Evolutionary conservation across 75 land plant species (phyloP).

Genomic region (Selaginella tamariscina): DNA sequence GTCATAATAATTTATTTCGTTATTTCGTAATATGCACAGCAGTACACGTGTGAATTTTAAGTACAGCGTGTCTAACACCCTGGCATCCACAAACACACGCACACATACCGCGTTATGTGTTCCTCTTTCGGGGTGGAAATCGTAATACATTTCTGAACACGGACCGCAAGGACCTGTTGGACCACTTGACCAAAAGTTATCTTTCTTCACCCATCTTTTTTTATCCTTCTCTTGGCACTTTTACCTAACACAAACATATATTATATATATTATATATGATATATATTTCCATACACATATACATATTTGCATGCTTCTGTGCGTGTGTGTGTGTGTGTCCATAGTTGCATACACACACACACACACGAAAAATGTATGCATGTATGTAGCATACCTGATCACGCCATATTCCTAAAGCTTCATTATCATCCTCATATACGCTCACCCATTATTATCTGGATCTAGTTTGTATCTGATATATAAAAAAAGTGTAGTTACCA

Average conservation of each 20-base stretch:
- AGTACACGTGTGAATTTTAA: no score
- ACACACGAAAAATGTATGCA: neutral
- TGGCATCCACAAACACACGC: no score
- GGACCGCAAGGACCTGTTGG: conserved; percentile 94
- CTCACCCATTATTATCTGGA: conserved; percentile 68
- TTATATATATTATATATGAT: neutral
- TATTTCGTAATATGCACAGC: no score
- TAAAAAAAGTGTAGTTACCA: no score
- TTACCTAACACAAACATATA: conserved; percentile 34
- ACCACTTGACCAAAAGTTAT: conserved; percentile 95
- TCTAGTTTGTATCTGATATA: conserved; percentile 76
- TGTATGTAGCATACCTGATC: conserved; percentile 44
- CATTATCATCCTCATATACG: conserved; percentile 83
- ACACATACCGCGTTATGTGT: conserved; percentile 40
- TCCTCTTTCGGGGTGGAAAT: conserved; percentile 80
- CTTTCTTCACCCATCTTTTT: conserved; percentile 81
- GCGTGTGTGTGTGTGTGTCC: no score
- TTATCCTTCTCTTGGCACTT: conserved; percentile 62
- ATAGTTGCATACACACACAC: no score
- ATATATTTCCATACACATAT: no score
- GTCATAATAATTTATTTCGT: no score
- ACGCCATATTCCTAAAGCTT: conserved; percentile 71
- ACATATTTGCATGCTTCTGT: no score
- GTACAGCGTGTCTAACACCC: no score
- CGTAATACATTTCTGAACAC: conserved; percentile 91